A percentile compares a stretch with the other conserved stretches of the same genome.
phyloP scores from a whole-genome alignment of 106 monocot species.

The Allium sativum region DNA sequence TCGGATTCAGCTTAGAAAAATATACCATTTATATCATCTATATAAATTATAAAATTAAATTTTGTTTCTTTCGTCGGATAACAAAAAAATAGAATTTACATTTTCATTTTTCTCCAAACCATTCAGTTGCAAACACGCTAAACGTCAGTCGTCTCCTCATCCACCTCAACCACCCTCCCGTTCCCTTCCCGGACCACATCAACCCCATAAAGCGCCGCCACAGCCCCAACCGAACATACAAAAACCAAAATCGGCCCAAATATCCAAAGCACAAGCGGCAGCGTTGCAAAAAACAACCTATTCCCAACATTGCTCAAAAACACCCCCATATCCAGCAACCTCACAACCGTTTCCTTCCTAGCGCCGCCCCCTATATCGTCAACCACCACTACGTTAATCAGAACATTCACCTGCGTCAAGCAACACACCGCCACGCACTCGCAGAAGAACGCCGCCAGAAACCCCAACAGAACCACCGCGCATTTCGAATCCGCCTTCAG shows the following conservation, averaged over 20 bases:
- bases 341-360: background rate
- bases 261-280: conserved; percentile 15
- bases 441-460: conserved; percentile 6
- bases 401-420: conserved; percentile 6
- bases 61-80: too few species aligned
- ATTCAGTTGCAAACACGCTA: background rate
- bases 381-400: conserved; percentile 1
- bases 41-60: too few species aligned
- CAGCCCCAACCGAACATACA: background rate
- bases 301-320: conserved; percentile 3
- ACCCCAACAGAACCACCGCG: background rate
- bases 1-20: too few species aligned
- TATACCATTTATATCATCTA: too few species aligned
- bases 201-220: conserved; percentile 1
- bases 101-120: too few species aligned
- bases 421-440: conserved; percentile 2
- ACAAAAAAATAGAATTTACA: too few species aligned
- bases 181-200: background rate
- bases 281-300: conserved; percentile 1
- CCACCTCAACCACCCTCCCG: background rate
- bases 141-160: background rate
- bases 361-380: background rate
- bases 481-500: conserved; percentile 9
- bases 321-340: conserved; percentile 4
- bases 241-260: conserved; percentile 11